Conservation (phyloP, 352 stramenopile genomes). For the Pythium catenulatum region DNA sequence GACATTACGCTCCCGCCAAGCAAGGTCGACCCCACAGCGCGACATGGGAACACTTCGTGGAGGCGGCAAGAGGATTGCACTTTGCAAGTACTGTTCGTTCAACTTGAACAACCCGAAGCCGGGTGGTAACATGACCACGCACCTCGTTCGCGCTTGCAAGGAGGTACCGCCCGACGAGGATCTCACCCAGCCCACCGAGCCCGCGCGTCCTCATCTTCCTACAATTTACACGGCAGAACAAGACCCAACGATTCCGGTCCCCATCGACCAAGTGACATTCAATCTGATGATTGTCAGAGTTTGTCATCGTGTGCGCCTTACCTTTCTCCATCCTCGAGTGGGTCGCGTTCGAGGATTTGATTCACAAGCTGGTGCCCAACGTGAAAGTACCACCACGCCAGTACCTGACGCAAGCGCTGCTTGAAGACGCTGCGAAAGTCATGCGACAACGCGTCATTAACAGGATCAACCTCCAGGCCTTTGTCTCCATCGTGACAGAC, state of each 20-base stretch:
- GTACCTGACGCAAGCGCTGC: not conserved
- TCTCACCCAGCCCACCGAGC: not conserved
- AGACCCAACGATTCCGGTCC: not conserved
- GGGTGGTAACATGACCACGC: not conserved
- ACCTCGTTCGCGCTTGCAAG: not conserved
- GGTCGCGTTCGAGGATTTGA: not conserved
- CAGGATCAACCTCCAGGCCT: not conserved
- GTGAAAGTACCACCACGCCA: conserved; percentile 2
- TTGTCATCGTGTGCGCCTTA: conserved; percentile 12
- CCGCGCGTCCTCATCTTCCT: not conserved
- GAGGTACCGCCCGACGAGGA: not conserved
- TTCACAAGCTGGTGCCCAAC: not conserved
- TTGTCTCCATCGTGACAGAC: conserved; percentile 10
- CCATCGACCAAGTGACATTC: not conserved
- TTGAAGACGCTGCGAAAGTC: not conserved
- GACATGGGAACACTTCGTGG: not conserved
- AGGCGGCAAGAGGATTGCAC: not conserved
- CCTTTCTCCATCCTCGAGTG: conserved; percentile 4
- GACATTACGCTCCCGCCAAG: not conserved
- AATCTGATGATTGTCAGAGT: not conserved
- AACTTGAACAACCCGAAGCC: not conserved
- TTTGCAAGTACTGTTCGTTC: not conserved
- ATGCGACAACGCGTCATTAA: not conserved
- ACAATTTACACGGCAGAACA: not conserved
- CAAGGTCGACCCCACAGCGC: not conserved